Base-by-base conservation (phyloP, 2,329 filamentous ascomycete species). In the Aspergillus udagawae region DNA sequence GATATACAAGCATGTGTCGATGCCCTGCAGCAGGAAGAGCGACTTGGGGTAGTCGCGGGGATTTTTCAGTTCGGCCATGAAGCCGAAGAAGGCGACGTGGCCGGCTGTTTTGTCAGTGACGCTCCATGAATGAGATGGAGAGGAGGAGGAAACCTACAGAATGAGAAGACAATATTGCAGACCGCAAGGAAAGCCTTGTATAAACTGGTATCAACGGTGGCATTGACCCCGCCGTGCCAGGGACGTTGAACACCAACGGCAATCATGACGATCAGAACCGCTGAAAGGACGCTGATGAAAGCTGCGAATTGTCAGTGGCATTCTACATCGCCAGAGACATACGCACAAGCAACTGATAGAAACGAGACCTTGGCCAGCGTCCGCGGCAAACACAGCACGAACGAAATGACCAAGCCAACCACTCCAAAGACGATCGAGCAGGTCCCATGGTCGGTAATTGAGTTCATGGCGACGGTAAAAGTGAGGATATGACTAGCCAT, bases 111-210 rank as follows among this genome's bases (percentile, higher is more conserved):
- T n/a, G 52, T 55, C 28, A 48, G 53, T 38, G 52, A 28, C 14
- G 4, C 17, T 38, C 29, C 14, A 38, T 53, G 9, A 21, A 10
- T 53, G 20, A 49, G 9, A 48, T 25, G 67, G 61, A 72, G 66
- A 41, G 45, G 67, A 66, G 57, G 68, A 65, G 59, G 67, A 60
- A 66, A 64, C 56, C 70, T 66, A 77, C 84, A 77, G 73, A 86
- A 90, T 54, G 87, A 86, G 59, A 90, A 84, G 49, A 88, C 78
- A 57, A 90, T 89, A 72, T 89, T 89, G 63, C 77, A 79, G 51
- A 87, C 78, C 14, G 83, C 79, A 32, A 84, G 76, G 64, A 87
- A 86, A 21, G 75, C 83, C 41, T 81, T 76, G 29, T 77, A 73
- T 44, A 87, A 76, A 28, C 68, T 73, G 0, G 80, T 64, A 8